A percentile compares a stretch with the other conserved stretches of the same genome.
These are phyloP conservation scores for Clitopilus hobsonii DNA, from an alignment of 768 basidiomycete species.

Conservation along the genomic window DNA sequence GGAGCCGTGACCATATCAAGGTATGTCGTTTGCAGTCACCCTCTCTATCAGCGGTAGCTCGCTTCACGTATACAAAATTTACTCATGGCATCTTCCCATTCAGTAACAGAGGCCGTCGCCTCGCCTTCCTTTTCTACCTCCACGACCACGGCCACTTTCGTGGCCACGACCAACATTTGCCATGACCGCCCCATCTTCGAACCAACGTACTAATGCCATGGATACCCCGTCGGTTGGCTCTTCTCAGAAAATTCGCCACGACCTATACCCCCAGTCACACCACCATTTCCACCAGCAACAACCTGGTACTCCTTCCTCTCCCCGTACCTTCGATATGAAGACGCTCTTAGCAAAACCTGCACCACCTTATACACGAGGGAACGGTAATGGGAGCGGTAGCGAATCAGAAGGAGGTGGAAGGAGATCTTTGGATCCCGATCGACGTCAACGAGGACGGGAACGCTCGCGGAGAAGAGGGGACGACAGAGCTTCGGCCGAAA, in stretches of 20 bases:
- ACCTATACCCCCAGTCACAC: background rate
- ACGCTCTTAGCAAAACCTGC: conserved; percentile 18
- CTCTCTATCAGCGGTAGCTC: background rate
- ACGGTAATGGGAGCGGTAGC: conserved; percentile 10
- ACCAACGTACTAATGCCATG: conserved; percentile 1
- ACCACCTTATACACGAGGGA: conserved; percentile 9
- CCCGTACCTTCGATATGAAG: conserved; percentile 12
- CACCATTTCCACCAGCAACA: background rate
- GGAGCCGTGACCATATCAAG: background rate
- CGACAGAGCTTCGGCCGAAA: background rate
- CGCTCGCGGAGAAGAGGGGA: background rate
- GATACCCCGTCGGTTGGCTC: background rate
- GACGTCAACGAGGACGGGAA: background rate
- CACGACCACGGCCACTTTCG: background rate
- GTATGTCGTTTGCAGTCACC: background rate
- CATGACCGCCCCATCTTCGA: background rate
- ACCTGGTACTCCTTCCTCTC: conserved; percentile 1
- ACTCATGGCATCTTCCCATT: background rate
- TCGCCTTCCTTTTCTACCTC: background rate
- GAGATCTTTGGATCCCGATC: background rate
- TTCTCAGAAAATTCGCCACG: background rate
- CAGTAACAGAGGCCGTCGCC: background rate
- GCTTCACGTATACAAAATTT: background rate
- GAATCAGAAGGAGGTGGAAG: conserved; percentile 12
- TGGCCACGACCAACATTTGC: background rate